Evolutionary conservation across 805 yeast genomes (phyloP).

Genomic region (Zygotorulaspora florentina): DNA sequence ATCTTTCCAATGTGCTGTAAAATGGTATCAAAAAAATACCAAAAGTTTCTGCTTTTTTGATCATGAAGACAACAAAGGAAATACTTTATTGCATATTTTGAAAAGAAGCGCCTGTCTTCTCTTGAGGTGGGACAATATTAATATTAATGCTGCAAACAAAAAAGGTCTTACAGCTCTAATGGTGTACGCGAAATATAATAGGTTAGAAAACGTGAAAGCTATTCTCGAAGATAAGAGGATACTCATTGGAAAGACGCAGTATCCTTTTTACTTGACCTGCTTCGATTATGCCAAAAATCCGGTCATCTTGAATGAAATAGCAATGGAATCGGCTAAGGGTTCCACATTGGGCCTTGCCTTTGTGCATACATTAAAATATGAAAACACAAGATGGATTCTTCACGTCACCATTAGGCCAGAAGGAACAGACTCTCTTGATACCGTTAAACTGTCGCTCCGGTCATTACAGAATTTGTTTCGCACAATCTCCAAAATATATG

Average conservation of each 20-base stretch:
- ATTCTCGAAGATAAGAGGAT: slow-evolving; percentile 50
- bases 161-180: slow-evolving; percentile 65
- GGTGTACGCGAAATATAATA: slow-evolving; percentile 63
- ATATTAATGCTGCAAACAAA: slow-evolving; percentile 58
- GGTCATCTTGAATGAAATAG: slow-evolving; percentile 16
- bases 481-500: slow-evolving; percentile 12
- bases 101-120: slow-evolving; percentile 45
- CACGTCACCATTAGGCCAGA: slow-evolving; percentile 8
- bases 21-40: slow-evolving; percentile 39
- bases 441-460: slow-evolving; percentile 18
- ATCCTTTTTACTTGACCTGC: slow-evolving; percentile 35
- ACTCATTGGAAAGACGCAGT: slow-evolving; percentile 38
- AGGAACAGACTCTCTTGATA: slow-evolving; percentile 4
- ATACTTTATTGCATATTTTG: slow-evolving; percentile 71
- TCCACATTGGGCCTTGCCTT: slow-evolving; percentile 13
- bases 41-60: slow-evolving; percentile 44
- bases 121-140: slow-evolving; percentile 37
- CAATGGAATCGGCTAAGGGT: slow-evolving; percentile 11
- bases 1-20: slow-evolving; percentile 43
- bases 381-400: slow-evolving; percentile 22
- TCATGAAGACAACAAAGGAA: slow-evolving; percentile 71
- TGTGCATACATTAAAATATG: slow-evolving; percentile 21
- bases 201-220: slow-evolving; percentile 52
- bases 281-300: slow-evolving; percentile 45
- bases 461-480: slow-evolving; percentile 20